Evolutionary conservation across 2,329 filamentous ascomycete species (phyloP).

Genomic region (Neophaeococcomyces aloes): DNA sequence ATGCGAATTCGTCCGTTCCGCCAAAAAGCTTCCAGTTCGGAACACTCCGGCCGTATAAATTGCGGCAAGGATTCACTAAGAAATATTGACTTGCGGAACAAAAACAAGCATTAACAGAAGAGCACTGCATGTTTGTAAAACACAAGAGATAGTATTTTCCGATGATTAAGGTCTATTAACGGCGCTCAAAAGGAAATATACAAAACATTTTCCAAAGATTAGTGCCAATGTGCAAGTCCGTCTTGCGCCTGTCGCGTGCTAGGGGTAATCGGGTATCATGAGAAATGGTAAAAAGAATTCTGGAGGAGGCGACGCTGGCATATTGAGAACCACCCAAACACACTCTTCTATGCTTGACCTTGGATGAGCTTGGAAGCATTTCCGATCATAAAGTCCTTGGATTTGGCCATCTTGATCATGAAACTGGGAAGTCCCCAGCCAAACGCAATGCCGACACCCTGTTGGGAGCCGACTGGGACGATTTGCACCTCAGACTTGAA

Average conservation of each 20-base stretch:
- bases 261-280: constrained; percentile 2
- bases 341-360: constrained; percentile 15
- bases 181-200: no score
- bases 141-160: no score
- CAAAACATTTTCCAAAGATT: no score
- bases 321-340: background rate
- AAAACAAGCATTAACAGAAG: no score
- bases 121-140: no score
- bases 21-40: no score
- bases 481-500: constrained; percentile 27
- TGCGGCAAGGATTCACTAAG: no score
- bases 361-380: constrained; percentile 21
- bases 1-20: no score
- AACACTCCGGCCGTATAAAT: no score
- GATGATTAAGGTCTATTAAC: no score
- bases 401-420: constrained; percentile 30
- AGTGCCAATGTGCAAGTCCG: no score
- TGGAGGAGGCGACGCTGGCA: background rate
- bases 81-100: no score
- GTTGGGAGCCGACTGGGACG: constrained; percentile 30
- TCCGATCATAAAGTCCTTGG: constrained; percentile 28
- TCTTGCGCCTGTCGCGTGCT: background rate
- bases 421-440: constrained; percentile 30
- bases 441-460: constrained; percentile 29
- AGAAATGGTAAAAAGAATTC: constrained; percentile 1